A percentile compares a stretch with the other conserved stretches of the same genome.
These are phyloP conservation scores for Chrysophaeum taylorii DNA, from an alignment of 352 stramenopile species.

Conservation along the genomic window DNA sequence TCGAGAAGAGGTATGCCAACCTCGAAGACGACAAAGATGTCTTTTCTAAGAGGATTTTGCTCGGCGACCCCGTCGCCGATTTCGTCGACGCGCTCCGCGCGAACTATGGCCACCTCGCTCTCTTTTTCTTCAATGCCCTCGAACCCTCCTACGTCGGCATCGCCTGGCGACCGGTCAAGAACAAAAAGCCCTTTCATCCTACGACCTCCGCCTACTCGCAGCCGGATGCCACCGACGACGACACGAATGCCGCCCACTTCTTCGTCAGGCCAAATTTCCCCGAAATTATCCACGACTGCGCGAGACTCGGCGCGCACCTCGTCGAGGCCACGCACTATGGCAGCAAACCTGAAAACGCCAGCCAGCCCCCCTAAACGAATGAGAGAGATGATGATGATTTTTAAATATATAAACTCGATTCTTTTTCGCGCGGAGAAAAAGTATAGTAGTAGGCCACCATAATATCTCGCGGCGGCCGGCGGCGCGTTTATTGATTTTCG, in stretches of 20 bases:
- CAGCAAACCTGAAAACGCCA: too few species aligned
- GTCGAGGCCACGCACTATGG: too few species aligned
- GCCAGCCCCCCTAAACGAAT: too few species aligned
- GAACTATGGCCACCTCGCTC: not conserved
- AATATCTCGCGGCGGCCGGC: not conserved
- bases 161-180: not conserved
- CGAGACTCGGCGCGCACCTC: too few species aligned
- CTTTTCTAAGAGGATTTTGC: not conserved
- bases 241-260: not conserved
- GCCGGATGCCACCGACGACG: not conserved
- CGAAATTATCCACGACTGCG: not conserved
- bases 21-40: too few species aligned
- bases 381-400: too few species aligned
- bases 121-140: not conserved
- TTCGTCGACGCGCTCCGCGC: not conserved
- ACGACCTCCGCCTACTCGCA: too few species aligned
- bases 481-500: not conserved
- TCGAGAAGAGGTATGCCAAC: not conserved
- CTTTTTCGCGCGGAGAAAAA: too few species aligned
- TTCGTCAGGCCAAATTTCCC: not conserved
- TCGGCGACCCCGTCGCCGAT: not conserved
- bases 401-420: too few species aligned
- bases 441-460: too few species aligned
- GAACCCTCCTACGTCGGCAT: not conserved
- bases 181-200: too few species aligned